These are phyloP conservation scores for Diddensiella transvaalensis DNA, from an alignment of 805 yeast species.

Conservation along the genomic window DNA sequence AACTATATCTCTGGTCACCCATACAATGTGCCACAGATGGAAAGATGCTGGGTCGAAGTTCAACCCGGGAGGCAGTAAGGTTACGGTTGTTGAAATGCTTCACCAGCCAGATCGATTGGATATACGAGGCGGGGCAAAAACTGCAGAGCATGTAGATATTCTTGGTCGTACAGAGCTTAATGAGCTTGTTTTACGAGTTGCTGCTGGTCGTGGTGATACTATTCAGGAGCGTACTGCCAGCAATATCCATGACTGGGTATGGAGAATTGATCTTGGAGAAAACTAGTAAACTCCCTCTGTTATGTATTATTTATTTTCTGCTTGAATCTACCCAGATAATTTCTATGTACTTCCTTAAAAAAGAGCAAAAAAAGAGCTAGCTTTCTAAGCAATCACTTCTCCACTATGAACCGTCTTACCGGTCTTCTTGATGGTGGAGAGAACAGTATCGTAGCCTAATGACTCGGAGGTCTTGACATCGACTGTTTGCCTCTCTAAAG, in stretches of 20 bases:
- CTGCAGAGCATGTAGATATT: slow-evolving; percentile 97
- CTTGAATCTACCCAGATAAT: not conserved
- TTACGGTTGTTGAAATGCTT: slow-evolving; percentile 82
- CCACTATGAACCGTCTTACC: slow-evolving; percentile 82
- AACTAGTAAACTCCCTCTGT: slow-evolving; percentile 6
- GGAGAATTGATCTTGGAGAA: slow-evolving; percentile 45
- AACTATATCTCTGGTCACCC: slow-evolving; percentile 83
- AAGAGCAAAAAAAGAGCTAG: too few relatives aligned
- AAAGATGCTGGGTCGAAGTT: slow-evolving; percentile 54
- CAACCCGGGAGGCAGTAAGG: slow-evolving; percentile 73
- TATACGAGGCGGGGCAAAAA: slow-evolving; percentile 94
- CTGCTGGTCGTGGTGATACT: slow-evolving; percentile 69
- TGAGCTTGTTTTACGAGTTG: slow-evolving; percentile 78
- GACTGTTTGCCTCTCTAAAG: slow-evolving; percentile 78
- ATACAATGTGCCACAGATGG: slow-evolving; percentile 91
- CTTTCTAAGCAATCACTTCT: slow-evolving; percentile 42
- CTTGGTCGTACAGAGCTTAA: slow-evolving; percentile 90
- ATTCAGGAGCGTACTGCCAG: slow-evolving; percentile 62
- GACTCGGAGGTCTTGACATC: slow-evolving; percentile 58
- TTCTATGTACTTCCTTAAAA: not conserved
- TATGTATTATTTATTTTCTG: not conserved
- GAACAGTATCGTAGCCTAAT: slow-evolving; percentile 72
- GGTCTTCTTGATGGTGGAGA: slow-evolving; percentile 78
- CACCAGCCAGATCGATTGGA: slow-evolving; percentile 94
- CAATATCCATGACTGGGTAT: slow-evolving; percentile 59